Percentiles rank a stretch among this genome's conserved stretches.
Conservation (phyloP, 768 basidiomycete genomes). For the Termitomyces sp. region DNA sequence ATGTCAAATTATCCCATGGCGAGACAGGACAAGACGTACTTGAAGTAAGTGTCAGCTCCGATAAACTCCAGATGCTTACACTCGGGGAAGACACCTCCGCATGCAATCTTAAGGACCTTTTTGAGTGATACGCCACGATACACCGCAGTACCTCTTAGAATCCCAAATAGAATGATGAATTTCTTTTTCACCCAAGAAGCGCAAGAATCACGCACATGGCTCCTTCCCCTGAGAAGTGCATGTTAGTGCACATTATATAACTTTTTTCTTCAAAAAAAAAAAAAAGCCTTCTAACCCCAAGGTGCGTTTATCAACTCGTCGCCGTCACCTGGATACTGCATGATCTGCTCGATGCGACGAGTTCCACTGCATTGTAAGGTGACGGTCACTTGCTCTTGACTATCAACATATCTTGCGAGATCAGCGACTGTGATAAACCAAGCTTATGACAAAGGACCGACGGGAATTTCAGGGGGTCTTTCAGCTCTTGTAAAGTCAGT, state of each 20-base stretch:
- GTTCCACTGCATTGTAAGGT: slow-evolving; percentile 55
- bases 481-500: slow-evolving; percentile 41
- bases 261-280: background rate
- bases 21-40: slow-evolving; percentile 24
- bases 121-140: slow-evolving; percentile 50
- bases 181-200: too few species aligned
- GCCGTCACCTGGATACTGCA: slow-evolving; percentile 48
- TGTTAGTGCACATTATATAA: background rate
- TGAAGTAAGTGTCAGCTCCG: slow-evolving; percentile 55
- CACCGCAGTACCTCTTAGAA: slow-evolving; percentile 41
- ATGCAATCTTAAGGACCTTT: slow-evolving; percentile 48
- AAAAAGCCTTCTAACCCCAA: slow-evolving; percentile 28
- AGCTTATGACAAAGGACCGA: slow-evolving; percentile 19
- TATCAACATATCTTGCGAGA: slow-evolving; percentile 9
- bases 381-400: slow-evolving; percentile 44
- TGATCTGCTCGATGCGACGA: slow-evolving; percentile 46
- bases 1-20: background rate
- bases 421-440: background rate
- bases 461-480: slow-evolving; percentile 44
- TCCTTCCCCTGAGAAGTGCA: slow-evolving; percentile 30
- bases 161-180: background rate
- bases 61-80: slow-evolving; percentile 50
- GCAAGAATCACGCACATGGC: slow-evolving; percentile 31
- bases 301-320: slow-evolving; percentile 50
- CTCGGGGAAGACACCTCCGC: slow-evolving; percentile 43